Conservation (phyloP, 2,329 filamentous ascomycete genomes). For the Pyricularia sp. region DNA sequence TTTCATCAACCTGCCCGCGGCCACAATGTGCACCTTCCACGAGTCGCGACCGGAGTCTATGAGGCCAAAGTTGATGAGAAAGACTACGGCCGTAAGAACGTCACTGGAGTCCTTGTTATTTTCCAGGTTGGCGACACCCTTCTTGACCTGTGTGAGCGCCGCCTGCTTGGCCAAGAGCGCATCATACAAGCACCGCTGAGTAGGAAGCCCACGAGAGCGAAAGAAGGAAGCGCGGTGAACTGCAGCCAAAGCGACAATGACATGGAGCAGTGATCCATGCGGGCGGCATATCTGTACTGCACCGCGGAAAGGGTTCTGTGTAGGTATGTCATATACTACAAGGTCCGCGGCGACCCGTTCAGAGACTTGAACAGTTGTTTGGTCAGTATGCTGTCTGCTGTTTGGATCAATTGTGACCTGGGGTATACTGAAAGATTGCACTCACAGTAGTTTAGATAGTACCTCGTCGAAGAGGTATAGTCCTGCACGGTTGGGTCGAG, state of each 20-base stretch:
- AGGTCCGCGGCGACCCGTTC: neutral
- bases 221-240: constrained; percentile 36
- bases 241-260: constrained; percentile 38
- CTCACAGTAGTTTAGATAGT: constrained; percentile 4
- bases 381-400: neutral
- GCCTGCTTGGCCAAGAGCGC: constrained; percentile 35
- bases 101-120: constrained; percentile 26
- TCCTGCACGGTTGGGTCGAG: constrained; percentile 1
- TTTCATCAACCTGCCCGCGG: constrained; percentile 32
- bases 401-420: neutral
- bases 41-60: constrained; percentile 38
- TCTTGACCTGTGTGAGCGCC: constrained; percentile 30
- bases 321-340: constrained; percentile 1
- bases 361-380: neutral
- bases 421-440: neutral
- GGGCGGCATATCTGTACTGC: neutral
- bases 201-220: constrained; percentile 19
- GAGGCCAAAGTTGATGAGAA: constrained; percentile 40
- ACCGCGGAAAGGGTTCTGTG: constrained; percentile 2
- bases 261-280: constrained; percentile 32
- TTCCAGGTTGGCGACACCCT: constrained; percentile 27
- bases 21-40: constrained; percentile 37
- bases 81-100: constrained; percentile 34
- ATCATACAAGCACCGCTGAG: constrained; percentile 25
- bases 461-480: neutral